phyloP scores from a whole-genome alignment of 352 stramenopile species.

The Phytophthora fragariae region DNA sequence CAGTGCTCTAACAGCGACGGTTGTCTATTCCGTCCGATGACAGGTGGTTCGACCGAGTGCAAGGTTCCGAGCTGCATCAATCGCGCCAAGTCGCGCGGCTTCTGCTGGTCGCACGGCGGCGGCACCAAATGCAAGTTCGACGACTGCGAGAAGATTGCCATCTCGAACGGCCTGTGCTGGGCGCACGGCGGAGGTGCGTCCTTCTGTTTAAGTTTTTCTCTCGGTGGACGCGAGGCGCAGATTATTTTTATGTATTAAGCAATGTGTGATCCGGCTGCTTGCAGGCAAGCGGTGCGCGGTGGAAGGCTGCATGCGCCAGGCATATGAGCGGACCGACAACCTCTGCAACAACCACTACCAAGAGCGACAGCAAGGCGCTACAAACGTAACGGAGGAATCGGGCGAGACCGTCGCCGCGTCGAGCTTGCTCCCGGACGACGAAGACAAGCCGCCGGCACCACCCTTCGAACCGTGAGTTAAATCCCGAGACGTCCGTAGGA shows the following conservation, averaged over 20 bases:
- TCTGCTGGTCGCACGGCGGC: constrained; percentile 87
- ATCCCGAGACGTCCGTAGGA: constrained; percentile 20
- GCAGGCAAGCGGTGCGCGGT: constrained; percentile 64
- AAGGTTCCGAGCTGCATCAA: constrained; percentile 78
- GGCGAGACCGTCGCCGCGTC: constrained; percentile 6
- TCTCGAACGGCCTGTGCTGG: constrained; percentile 82
- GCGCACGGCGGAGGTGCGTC: constrained; percentile 72
- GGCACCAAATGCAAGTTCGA: constrained; percentile 81
- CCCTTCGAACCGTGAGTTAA: constrained; percentile 24
- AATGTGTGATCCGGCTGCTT: neutral
- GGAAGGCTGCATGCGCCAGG: constrained; percentile 64
- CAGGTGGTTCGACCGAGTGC: constrained; percentile 76
- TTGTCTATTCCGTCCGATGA: constrained; percentile 7
- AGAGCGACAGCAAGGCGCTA: constrained; percentile 33
- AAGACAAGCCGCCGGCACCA: constrained; percentile 34
- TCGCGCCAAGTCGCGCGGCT: constrained; percentile 85
- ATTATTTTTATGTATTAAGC: neutral
- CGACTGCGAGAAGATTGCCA: constrained; percentile 82
- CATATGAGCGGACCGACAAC: constrained; percentile 81
- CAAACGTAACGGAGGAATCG: constrained; percentile 2
- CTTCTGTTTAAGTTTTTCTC: neutral
- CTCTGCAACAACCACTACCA: constrained; percentile 75
- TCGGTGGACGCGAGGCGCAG: neutral
- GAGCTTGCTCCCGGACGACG: constrained; percentile 22
- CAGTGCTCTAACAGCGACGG: neutral